Evolutionary conservation across 2,329 filamentous ascomycete genomes (phyloP), one percentile per base, ranked within the genome.

Genomic region (Colletotrichum sp.): DNA sequence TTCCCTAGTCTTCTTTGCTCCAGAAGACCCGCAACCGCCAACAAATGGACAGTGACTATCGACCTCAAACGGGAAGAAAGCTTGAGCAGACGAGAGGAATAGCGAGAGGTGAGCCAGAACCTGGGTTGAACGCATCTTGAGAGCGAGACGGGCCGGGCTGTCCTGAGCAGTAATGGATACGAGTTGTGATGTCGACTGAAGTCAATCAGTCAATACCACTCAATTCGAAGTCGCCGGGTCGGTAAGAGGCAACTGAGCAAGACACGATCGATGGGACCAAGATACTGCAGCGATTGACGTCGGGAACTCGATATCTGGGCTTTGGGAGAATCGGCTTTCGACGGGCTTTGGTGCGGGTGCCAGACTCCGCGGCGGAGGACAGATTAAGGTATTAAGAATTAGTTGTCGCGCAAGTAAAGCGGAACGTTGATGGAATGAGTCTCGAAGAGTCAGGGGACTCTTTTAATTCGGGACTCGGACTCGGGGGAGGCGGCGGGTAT

Each of bases 21-120:
- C 67, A 76, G 79, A 68, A 79, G 80, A 79, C 75, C 80, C 57
- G 79, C 83, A 81, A 71, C 81, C 72, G 55, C 76, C 68, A 66
- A 80, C 79, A 39, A 82, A 81, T 67, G 82, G 68, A 64, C 81
- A 82, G 60, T 79, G 76, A 79, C 28, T 74, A 72, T 10, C 88
- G 87, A 18, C 59, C 26, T 34, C 80, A 85, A 90, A 6, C 87
- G 87, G 65, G 83, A 88, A 80, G 30, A 91, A 89, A 68, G 90
- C 90, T 68, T 86, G 81, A 71, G 85, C 84, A 66, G 85, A 82
- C 52, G 86, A 83, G 71, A 85, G 83, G 84, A 87, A 90, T 80
- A 91, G 80, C 79, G 88, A 85, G 80, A 91, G 81, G 80, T 87
- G 87, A 75, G 88, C 79, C 59, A 90, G 78, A 75, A 86, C 68